Evolutionary conservation across 345 rosid genomes (phyloP).

Genomic region (Corchorus capsularis): DNA sequence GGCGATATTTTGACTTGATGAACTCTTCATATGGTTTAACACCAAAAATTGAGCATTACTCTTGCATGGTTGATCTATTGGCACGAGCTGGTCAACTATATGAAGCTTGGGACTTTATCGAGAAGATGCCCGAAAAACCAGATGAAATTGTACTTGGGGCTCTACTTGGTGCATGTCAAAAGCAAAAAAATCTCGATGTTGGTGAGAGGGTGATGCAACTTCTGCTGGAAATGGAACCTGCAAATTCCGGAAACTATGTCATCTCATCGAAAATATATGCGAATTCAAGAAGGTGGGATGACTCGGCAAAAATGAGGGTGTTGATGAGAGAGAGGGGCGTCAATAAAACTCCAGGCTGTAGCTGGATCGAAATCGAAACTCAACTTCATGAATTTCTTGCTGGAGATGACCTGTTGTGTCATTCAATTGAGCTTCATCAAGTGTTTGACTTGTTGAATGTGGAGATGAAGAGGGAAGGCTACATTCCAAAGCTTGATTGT

Average conservation of each 20-base stretch:
- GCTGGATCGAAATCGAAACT: constrained; percentile 70
- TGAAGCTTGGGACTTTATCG: constrained; percentile 85
- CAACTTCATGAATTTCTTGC: constrained; percentile 68
- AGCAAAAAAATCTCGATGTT: constrained; percentile 49
- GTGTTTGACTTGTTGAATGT: constrained; percentile 49
- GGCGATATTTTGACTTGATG: constrained; percentile 62
- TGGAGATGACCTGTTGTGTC: constrained; percentile 42
- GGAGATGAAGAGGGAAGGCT: constrained; percentile 73
- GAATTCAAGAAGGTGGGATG: constrained; percentile 70
- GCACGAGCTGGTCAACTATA: constrained; percentile 71
- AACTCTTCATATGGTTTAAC: constrained; percentile 57
- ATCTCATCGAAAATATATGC: constrained; percentile 79
- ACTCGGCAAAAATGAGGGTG: constrained; percentile 66
- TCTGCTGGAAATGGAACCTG: constrained; percentile 54
- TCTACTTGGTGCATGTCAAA: constrained; percentile 84
- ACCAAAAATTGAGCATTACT: constrained; percentile 83
- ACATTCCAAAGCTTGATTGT: constrained; percentile 40
- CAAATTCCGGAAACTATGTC: constrained; percentile 80
- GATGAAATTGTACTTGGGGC: constrained; percentile 76
- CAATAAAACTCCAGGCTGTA: constrained; percentile 82
- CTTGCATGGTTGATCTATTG: constrained; percentile 86
- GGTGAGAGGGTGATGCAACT: constrained; percentile 57
- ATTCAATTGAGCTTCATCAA: constrained; percentile 35
- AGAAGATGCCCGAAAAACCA: constrained; percentile 75
- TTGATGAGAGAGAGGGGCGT: constrained; percentile 76